Percentiles rank a stretch among this genome's conserved stretches.
phyloP scores from a whole-genome alignment of 2,329 filamentous ascomycete species.

The Penicillium sp. region DNA sequence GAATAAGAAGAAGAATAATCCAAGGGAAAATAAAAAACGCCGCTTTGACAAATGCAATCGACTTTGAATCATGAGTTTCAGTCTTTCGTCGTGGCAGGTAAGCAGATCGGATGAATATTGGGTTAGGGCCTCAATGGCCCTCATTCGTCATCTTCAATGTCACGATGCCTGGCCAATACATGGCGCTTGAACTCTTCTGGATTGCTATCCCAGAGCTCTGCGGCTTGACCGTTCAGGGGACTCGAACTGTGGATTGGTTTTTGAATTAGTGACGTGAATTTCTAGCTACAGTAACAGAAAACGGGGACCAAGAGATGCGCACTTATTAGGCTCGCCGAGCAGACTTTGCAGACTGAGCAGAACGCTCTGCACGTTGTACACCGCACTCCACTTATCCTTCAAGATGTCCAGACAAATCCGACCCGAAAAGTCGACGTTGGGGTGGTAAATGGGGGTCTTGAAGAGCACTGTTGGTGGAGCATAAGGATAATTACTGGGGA shows the following conservation, averaged over 20 bases:
- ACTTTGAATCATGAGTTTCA: not conserved
- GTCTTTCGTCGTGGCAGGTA: not conserved
- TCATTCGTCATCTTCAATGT: conserved; percentile 48
- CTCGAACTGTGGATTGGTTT: conserved; percentile 61
- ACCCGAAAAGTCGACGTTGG: conserved; percentile 95
- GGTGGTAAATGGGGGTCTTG: conserved; percentile 98
- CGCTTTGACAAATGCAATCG: conserved; percentile 8
- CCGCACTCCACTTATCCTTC: conserved; percentile 98
- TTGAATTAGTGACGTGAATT: not conserved
- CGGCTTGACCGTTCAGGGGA: conserved; percentile 92
- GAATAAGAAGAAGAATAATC: not conserved
- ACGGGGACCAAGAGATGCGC: conserved; percentile 35
- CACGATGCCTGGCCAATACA: conserved; percentile 61
- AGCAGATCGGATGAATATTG: not conserved
- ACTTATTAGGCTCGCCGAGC: conserved; percentile 98
- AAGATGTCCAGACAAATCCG: conserved; percentile 96
- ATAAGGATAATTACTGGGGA: conserved; percentile 91
- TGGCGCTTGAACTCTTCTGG: conserved; percentile 78
- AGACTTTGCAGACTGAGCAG: conserved; percentile 90
- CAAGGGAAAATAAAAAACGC: not conserved
- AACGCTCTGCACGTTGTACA: conserved; percentile 93
- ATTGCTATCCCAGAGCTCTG: conserved; percentile 91
- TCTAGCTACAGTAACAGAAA: not conserved
- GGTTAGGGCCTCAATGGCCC: not conserved
- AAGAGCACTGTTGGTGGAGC: conserved; percentile 86